Evolutionary conservation across 2,329 filamentous ascomycete species (phyloP), one percentile per base, ranked within the genome.

Genomic region (Samsoniella hepiali): DNA sequence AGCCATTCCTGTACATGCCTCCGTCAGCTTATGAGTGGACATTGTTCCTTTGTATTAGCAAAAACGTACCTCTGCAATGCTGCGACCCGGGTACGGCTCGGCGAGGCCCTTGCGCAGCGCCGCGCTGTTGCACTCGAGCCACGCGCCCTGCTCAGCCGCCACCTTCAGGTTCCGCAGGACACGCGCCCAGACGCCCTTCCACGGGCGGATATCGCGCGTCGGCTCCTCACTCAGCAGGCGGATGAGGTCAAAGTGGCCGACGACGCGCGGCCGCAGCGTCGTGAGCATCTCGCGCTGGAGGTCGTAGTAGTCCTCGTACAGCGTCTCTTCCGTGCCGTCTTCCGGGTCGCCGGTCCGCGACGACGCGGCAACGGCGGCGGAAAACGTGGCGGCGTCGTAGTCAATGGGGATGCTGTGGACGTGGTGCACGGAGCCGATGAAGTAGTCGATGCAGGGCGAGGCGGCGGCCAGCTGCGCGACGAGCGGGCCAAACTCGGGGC

Each of bases 181-280:
- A 71, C 81, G 86, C 58, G 81, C 76, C 94, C 94, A 98, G 0
- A 97, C 90, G 3, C 79, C 75, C 9, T 75, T 71, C 81, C 86
- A 87, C 54, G 72, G 72, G 45, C 78, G 78, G 64, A 92, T 80
- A 67, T 88, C 86, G 45, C 83, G 75, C 56, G 84, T 84, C 0
- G 90, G 88, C 27, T 90, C 81, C 63, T 86, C 83, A 69, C 90
- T 93, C 73, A 95, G 82, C 67, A 99, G 78, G 13, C 94, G 82
- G 62, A 98, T 89, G 27, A 99, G 84, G 77, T 99, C 95, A 73
- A 99, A 96, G 77, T 99, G 95, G 0, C 93, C 95, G 4, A 99
- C 89, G 13, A 99, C 83, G 8, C 85, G 85, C 38, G 95, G 95
- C 68, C 80, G 79, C 67, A 97, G 76, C 8, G 84, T 81, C 61